These are phyloP conservation scores for Picea glauca DNA, from an alignment of 75 land plant species.

Conservation along the genomic window DNA sequence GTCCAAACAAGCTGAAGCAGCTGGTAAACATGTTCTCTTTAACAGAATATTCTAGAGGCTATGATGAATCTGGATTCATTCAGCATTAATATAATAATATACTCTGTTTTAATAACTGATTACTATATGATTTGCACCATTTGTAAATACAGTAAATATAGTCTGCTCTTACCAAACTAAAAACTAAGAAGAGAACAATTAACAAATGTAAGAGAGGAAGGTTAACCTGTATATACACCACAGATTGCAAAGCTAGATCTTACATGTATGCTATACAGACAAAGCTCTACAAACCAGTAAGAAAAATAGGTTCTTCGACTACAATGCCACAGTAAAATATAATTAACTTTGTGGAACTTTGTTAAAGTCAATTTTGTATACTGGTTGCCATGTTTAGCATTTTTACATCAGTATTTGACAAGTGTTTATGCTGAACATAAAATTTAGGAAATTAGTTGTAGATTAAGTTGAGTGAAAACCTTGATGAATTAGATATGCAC, in stretches of 20 bases:
- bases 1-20: slow-evolving; percentile 97
- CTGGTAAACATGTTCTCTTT: slow-evolving; percentile 45
- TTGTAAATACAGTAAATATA: neutral
- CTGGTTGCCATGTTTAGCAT: no score
- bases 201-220: neutral
- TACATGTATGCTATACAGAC: neutral
- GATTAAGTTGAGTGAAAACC: no score
- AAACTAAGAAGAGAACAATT: neutral
- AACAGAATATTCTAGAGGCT: neutral
- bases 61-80: neutral
- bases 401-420: no score
- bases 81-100: neutral
- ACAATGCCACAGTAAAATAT: neutral
- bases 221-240: neutral
- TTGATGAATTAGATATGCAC: no score
- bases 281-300: neutral
- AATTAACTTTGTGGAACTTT: neutral
- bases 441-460: no score
- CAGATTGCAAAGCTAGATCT: neutral
- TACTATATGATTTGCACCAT: neutral
- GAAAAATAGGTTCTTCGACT: neutral
- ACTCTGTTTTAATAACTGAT: neutral
- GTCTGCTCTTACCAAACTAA: neutral
- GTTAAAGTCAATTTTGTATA: neutral
- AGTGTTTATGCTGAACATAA: no score